Evolutionary conservation across 768 basidiomycete genomes (phyloP), one percentile per base, ranked within the genome.

Genomic region (Cystofilobasidium capitatum): DNA sequence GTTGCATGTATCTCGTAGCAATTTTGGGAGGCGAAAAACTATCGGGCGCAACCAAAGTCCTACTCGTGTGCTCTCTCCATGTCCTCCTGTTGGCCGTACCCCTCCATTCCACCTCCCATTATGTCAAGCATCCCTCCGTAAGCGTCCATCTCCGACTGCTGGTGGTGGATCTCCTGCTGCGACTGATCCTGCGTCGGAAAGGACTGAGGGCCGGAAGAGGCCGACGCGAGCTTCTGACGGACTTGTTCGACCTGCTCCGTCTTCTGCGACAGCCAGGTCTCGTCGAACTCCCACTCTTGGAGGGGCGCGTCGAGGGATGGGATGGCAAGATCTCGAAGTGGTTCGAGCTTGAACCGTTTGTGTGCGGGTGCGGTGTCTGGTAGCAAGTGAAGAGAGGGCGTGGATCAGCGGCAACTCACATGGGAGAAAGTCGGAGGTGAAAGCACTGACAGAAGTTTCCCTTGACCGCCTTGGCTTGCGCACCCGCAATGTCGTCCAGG

Each of bases 311-410:
- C 47, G 5, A 42, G 45, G 13, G 47, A 42, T 17, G 51, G 51
- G 51, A 55, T 33, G 22, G 58, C 58, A 14, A 66, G 36, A 24
- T 60, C 42, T 14, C 65, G 45, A 16, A 66, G 45, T 24, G 58
- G 51, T 13, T 39, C 17, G 10, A 35, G 51, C n/a, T 54, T 39
- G 60, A 57, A 26, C 1, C 59, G 49, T 35, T 26, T 33, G 47
- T 37, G 37, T 3, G 49, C 33, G 12, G 39, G 58, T 8, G 45
- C 22, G 7, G n/a, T 39, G 58, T 31, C n/a, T 36, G 39, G 22
- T 35, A 42, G 9, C 12, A 31, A 42, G 40, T 5, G 17, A 9
- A 40, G 51, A 42, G 45, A 44, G 31, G 17, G 16, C 3, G 44
- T n/a, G 1, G 26, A 22, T 33, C 9, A 55, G 24, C 8, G 26